Base-by-base conservation (phyloP, 2,329 filamentous ascomycete species). In the Fusarium stilboides region DNA sequence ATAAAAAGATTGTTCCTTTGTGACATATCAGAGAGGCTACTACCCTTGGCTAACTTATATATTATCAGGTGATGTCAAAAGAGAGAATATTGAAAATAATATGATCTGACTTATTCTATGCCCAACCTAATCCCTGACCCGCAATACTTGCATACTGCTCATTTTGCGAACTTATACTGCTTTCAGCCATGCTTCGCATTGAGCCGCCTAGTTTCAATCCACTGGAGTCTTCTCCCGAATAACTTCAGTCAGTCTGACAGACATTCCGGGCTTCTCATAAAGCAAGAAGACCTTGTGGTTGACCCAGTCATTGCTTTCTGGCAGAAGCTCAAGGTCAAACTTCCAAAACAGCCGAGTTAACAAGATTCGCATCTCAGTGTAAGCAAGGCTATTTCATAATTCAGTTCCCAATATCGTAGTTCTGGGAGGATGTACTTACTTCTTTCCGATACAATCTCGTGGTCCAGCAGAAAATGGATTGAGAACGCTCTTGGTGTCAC, bases 271-370 rank as follows among this genome's bases (percentile, higher is more conserved):
- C 24, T 62, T 62, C 3, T 62, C 42, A 42, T 42, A 62, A 3
- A 62, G 15, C 4, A 43, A 10, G 14, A 22, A 62, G 1, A 56
- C n/a, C 14, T 47, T 56, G 6, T 62, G 60, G 5, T 56, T 10
- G 1, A 22, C 13, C 60, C 60, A 62, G 3, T 37, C 9, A 0
- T 8, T 19, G 13, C 37, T 36, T 9, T 46, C 43, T 0, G 57
- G 60, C 4, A 37, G n/a, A 3, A 54, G 7, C 22, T 62, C 36
- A 6, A 43, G 28, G 3, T 62, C 60, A 37, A 62, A 62, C 24
- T 62, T 62, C 60, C 60, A 62, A 0, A 62, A 57, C 2, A 62
- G 8, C 3, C 60, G 47, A 8, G 60, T 26, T 5, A 62, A 24
- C 15, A 62, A 20, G 1, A 62, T 42, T 13, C 60, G 19, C 60